Evolutionary conservation across 257 asterid genomes (phyloP).

Genomic region (Lithospermum erythrorhizon): DNA sequence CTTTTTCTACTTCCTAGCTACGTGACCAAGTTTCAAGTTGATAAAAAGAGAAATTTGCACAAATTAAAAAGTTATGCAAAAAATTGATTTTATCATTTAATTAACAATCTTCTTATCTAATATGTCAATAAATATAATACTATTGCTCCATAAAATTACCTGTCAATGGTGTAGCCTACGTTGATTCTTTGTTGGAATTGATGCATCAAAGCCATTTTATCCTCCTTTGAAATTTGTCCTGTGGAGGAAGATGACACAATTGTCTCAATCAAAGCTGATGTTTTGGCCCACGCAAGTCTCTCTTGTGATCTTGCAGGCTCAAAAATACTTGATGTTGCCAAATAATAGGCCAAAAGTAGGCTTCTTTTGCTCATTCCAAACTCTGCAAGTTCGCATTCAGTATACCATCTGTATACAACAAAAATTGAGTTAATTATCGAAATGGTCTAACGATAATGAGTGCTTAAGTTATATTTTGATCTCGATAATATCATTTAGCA

Average conservation of each 20-base stretch:
- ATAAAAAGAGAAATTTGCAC: too few species aligned
- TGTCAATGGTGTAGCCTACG: constrained; percentile 20
- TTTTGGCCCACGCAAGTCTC: constrained; percentile 77
- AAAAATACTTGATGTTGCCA: constrained; percentile 46
- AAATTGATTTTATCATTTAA: too few species aligned
- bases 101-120: too few species aligned
- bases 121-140: too few species aligned
- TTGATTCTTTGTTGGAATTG: constrained; percentile 28
- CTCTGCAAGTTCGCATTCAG: constrained; percentile 24
- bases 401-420: constrained; percentile 48
- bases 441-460: too few species aligned
- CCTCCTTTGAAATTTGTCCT: constrained; percentile 15
- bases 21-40: too few species aligned
- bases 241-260: constrained; percentile 21
- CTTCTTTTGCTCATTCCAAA: constrained; percentile 34
- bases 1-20: too few species aligned
- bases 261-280: constrained; percentile 37
- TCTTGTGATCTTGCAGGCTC: constrained; percentile 50
- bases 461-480: too few species aligned
- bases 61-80: too few species aligned
- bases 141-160: constrained; percentile 21
- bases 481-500: too few species aligned
- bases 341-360: constrained; percentile 27
- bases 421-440: too few species aligned
- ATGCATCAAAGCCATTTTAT: constrained; percentile 26